Evolutionary conservation across 345 rosid species (phyloP).

Genomic region (Ricinus communis): DNA sequence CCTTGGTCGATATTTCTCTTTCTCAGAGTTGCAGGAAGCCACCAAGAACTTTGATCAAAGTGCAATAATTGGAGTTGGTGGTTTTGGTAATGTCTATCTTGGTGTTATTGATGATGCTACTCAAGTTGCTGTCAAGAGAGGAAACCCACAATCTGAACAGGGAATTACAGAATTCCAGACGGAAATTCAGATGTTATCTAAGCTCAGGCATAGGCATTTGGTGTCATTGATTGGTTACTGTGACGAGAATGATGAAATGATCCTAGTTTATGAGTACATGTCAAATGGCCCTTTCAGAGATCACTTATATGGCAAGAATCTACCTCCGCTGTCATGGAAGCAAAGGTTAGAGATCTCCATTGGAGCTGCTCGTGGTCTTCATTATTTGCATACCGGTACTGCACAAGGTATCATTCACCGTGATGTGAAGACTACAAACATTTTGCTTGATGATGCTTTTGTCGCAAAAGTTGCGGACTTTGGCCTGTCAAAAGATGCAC

Average conservation of each 20-base stretch:
- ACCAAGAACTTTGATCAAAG: constrained; percentile 64
- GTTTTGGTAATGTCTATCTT: constrained; percentile 78
- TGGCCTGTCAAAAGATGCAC: constrained; percentile 76
- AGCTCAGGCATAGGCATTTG: constrained; percentile 80
- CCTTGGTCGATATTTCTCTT: constrained; percentile 64
- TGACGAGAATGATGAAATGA: constrained; percentile 76
- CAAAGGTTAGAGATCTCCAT: constrained; percentile 75
- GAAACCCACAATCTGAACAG: constrained; percentile 86
- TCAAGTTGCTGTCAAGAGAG: constrained; percentile 79
- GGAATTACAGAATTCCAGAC: constrained; percentile 84
- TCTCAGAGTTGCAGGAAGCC: constrained; percentile 72
- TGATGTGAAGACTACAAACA: constrained; percentile 80
- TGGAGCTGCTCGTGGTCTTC: constrained; percentile 81
- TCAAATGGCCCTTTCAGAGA: constrained; percentile 76
- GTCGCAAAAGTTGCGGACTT: constrained; percentile 85
- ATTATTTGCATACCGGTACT: constrained; percentile 83
- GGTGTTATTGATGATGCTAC: constrained; percentile 63
- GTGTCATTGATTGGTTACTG: constrained; percentile 83
- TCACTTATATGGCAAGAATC: constrained; percentile 66
- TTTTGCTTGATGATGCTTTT: constrained; percentile 68
- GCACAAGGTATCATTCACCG: constrained; percentile 90
- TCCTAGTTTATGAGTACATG: constrained; percentile 82
- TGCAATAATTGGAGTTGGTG: constrained; percentile 71
- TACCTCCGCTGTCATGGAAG: constrained; percentile 70
- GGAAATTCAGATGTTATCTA: constrained; percentile 83